Evolutionary conservation across 768 basidiomycete genomes (phyloP).

Genomic region (Phanerochaete sordida): DNA sequence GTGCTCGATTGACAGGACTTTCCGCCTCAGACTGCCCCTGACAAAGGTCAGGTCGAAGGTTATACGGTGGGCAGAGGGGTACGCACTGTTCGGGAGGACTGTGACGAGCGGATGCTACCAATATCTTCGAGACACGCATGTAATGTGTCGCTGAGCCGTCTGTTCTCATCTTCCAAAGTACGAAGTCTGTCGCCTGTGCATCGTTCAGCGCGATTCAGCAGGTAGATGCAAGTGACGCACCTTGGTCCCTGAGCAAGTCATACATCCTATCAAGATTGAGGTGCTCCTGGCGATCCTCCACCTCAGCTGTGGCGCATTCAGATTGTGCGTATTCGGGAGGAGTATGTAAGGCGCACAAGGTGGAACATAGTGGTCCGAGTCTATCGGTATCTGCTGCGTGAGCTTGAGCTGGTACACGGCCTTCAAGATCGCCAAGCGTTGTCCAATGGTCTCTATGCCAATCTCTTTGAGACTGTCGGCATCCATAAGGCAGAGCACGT

Average conservation of each 20-base stretch:
- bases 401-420: slow-evolving; percentile 89
- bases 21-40: slow-evolving; percentile 27
- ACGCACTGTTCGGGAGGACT: slow-evolving; percentile 6
- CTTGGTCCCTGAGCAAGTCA: slow-evolving; percentile 69
- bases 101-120: slow-evolving; percentile 30
- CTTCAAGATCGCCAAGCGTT: slow-evolving; percentile 88
- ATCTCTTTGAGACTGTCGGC: slow-evolving; percentile 82
- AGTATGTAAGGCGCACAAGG: slow-evolving; percentile 58
- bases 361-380: slow-evolving; percentile 82
- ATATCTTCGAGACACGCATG: slow-evolving; percentile 68
- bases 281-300: slow-evolving; percentile 48
- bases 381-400: slow-evolving; percentile 76
- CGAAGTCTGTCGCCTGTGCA: slow-evolving; percentile 64
- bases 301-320: slow-evolving; percentile 43
- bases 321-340: neutral
- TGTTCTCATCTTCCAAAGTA: slow-evolving; percentile 75
- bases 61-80: neutral
- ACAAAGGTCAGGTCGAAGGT: neutral
- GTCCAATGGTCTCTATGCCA: slow-evolving; percentile 88
- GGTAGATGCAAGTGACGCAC: slow-evolving; percentile 33
- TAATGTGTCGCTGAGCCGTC: slow-evolving; percentile 57
- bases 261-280: slow-evolving; percentile 65
- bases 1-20: slow-evolving; percentile 60
- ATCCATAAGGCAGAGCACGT: slow-evolving; percentile 81
- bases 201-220: neutral